A percentile compares a stretch with the other conserved stretches of the same genome.
Evolutionary conservation across 768 basidiomycete species (phyloP).

Genomic region (Holtermannia corniformis): DNA sequence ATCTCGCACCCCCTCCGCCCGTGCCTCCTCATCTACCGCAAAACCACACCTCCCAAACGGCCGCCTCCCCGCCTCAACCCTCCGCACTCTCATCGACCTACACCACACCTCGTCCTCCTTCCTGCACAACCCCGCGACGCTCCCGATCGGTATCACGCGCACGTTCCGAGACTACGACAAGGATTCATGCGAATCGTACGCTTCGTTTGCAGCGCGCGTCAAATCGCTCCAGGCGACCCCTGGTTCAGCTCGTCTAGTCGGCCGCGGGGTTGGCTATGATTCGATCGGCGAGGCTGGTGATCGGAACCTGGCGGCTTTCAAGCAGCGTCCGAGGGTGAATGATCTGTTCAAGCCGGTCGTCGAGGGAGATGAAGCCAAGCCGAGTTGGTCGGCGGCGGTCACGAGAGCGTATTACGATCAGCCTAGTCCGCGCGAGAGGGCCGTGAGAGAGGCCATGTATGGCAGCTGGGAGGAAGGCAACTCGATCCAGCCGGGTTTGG

Average conservation of each 20-base stretch:
- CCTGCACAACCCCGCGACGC: slow-evolving; percentile 18
- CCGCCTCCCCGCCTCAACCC: slow-evolving; percentile 11
- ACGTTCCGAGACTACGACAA: slow-evolving; percentile 11
- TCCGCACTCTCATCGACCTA: slow-evolving; percentile 28
- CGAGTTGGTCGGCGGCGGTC: neutral
- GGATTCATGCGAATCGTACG: neutral
- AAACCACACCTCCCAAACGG: slow-evolving; percentile 7
- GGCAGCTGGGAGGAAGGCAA: slow-evolving; percentile 19
- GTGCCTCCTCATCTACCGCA: neutral
- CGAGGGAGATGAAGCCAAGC: neutral
- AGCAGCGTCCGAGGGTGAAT: neutral
- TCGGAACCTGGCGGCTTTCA: neutral
- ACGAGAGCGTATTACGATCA: neutral
- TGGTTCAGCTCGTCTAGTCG: neutral
- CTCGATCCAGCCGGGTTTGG: slow-evolving; percentile 16
- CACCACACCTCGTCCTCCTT: slow-evolving; percentile 34
- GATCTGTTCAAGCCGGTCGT: neutral
- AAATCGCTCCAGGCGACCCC: neutral
- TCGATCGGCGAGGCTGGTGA: neutral
- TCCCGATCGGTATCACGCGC: slow-evolving; percentile 16
- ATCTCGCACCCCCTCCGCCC: slow-evolving; percentile 10
- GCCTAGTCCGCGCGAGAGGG: slow-evolving; percentile 18
- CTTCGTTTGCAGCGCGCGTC: neutral
- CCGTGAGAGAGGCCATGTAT: slow-evolving; percentile 26
- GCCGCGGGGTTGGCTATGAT: neutral